Conservation (phyloP, 352 stramenopile genomes). For the Elongisporangium senticosum region DNA sequence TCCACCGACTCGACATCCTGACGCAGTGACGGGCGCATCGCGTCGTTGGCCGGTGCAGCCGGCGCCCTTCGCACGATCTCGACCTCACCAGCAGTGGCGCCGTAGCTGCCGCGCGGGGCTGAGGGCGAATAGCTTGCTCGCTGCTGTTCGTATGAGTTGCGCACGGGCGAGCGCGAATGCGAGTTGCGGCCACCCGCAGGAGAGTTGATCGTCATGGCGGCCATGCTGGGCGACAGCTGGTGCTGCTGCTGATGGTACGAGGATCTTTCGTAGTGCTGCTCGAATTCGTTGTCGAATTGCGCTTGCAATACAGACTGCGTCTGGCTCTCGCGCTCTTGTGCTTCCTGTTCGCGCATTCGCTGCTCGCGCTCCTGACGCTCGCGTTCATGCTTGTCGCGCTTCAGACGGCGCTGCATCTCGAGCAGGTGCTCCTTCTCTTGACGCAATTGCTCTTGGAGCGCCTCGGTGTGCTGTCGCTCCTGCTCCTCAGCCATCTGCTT, state of each 20-base stretch:
- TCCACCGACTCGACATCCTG: constrained; percentile 30
- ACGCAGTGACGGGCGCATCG: constrained; percentile 2
- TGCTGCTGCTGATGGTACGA: constrained; percentile 47
- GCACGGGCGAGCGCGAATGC: background rate
- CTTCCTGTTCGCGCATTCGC: constrained; percentile 21
- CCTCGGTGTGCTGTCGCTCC: constrained; percentile 14
- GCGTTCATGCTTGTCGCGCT: constrained; percentile 65
- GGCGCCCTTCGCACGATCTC: constrained; percentile 35
- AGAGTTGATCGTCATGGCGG: constrained; percentile 10
- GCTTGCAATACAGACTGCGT: background rate
- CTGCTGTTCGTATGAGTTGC: background rate
- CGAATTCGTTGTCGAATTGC: constrained; percentile 1
- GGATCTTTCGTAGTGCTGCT: constrained; percentile 24
- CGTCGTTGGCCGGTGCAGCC: constrained; percentile 12
- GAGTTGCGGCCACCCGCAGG: background rate
- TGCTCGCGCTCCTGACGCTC: constrained; percentile 41
- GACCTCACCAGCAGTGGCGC: constrained; percentile 7
- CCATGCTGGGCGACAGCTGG: constrained; percentile 23
- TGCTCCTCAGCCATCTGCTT: constrained; percentile 6
- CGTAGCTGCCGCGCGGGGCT: background rate
- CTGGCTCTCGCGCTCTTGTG: constrained; percentile 12
- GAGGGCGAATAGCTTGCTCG: background rate
- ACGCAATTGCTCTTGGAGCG: constrained; percentile 20
- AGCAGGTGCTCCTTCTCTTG: constrained; percentile 40
- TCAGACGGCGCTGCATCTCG: constrained; percentile 59